Base-by-base conservation (phyloP, 192 early-diverging fungal species). In the Coemansia sp. region DNA sequence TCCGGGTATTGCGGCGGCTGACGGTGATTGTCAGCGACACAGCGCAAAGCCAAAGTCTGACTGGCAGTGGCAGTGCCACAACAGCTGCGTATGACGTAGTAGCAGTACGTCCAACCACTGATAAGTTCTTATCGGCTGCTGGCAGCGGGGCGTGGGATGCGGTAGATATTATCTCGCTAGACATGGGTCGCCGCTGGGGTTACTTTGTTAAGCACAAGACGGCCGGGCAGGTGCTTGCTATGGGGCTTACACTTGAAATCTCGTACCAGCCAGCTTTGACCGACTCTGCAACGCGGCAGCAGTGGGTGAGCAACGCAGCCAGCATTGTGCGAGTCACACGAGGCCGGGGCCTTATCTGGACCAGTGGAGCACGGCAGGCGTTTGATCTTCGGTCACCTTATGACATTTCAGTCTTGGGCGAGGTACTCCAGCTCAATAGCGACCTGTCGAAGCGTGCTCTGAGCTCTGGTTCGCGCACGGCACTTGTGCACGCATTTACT, bases 151-250 rank as follows among this genome's bases (percentile, higher is more conserved):
- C 68, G 20, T 82, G 75, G 74, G 68, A 67, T 21, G 60, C 64
- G 1, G 71, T 77, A 16, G 79, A 82, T 20, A 9, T 82, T 21
- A 70, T 82, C 10, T 66, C 79, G 16, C 50, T 82, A 63, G 79
- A 77, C 48, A 76, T 77, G 70, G 75, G 59, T 4, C 57, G 48
- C 18, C 79, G 79, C 35, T 77, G 74, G 74, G 71, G 71, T 4
- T 82, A 77, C 46, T 64, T 71, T 56, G 75, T 68, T 23, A 82
- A 82, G 62, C 74, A 74, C 58, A 82, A 82, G 71, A 63, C 64
- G 2, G 71, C 72, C 14, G 63, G 70, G 18, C 79, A 77, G 55
- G 79, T 71, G 50, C 67, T 82, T 38, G 60, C 70, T 9, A 50
- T 34, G 23, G 71, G 71, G 37, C 42, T 69, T 37, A 36, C 67